These are phyloP conservation scores for Cairneyella variabilis DNA, from an alignment of 495 filamentous ascomycete genomes.

Conservation along the genomic window DNA sequence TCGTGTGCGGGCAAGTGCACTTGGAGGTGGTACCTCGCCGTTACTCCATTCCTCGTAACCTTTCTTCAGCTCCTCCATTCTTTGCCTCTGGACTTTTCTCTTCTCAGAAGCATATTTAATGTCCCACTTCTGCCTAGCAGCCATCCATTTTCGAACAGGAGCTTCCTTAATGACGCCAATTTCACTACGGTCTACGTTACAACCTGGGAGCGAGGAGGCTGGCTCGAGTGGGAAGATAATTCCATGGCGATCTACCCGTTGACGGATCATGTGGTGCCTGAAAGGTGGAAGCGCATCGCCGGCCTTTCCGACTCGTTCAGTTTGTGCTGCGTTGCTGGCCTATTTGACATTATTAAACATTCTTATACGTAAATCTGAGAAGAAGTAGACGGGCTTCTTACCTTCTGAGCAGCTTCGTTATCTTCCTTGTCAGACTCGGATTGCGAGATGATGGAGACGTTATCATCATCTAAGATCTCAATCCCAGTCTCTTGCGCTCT, in stretches of 20 bases:
- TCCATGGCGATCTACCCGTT: slow-evolving; percentile 76
- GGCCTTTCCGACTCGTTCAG: slow-evolving; percentile 63
- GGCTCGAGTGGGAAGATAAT: slow-evolving; percentile 62
- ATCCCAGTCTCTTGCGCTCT: slow-evolving; percentile 74
- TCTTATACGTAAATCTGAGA: no score
- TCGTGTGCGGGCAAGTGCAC: slow-evolving; percentile 70
- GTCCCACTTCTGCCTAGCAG: slow-evolving; percentile 66
- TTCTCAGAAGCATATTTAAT: slow-evolving; percentile 61
- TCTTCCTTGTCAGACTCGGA: slow-evolving; percentile 47
- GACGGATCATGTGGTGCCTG: slow-evolving; percentile 83
- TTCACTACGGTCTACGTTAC: slow-evolving; percentile 54
- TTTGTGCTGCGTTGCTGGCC: no score
- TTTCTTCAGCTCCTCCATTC: slow-evolving; percentile 63
- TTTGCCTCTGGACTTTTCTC: slow-evolving; percentile 61
- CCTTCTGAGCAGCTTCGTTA: slow-evolving; percentile 26
- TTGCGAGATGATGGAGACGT: slow-evolving; percentile 67
- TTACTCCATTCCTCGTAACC: slow-evolving; percentile 66
- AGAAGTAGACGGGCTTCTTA: no score
- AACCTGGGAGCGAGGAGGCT: slow-evolving; percentile 54
- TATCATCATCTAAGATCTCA: slow-evolving; percentile 75
- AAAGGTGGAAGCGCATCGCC: slow-evolving; percentile 80
- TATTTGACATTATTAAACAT: no score
- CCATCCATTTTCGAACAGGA: slow-evolving; percentile 81
- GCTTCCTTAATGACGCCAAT: slow-evolving; percentile 77
- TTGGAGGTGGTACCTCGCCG: slow-evolving; percentile 76